These are phyloP conservation scores for Rutstroemia sp. DNA, from an alignment of 2,329 filamentous ascomycete species.

Conservation along the genomic window DNA sequence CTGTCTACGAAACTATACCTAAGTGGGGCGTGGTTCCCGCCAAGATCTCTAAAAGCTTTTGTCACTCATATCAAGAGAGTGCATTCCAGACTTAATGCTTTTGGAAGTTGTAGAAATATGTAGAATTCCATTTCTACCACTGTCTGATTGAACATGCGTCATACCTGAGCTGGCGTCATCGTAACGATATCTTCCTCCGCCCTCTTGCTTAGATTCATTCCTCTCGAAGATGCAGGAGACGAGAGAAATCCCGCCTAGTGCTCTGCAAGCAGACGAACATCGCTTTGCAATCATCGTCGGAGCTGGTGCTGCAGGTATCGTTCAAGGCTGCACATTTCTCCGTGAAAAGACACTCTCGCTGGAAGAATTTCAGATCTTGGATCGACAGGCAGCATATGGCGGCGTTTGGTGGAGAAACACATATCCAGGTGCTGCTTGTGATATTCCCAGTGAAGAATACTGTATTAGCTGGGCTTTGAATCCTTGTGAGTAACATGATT, in stretches of 20 bases:
- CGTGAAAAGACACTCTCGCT: background rate
- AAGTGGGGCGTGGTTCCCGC: too few species aligned
- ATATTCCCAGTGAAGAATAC: slow-evolving; percentile 1
- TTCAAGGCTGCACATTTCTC: slow-evolving; percentile 4
- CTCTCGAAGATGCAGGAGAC: background rate
- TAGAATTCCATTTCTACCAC: too few species aligned
- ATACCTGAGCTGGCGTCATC: too few species aligned
- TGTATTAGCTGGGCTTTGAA: background rate
- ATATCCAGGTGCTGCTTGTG: slow-evolving; percentile 2
- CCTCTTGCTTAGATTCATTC: background rate
- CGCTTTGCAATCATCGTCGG: background rate
- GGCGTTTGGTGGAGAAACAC: slow-evolving; percentile 1
- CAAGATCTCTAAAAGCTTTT: too few species aligned
- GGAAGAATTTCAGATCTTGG: slow-evolving; percentile 1
- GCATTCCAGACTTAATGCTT: too few species aligned
- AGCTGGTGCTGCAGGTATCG: slow-evolving; percentile 1
- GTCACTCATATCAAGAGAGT: too few species aligned
- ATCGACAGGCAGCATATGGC: background rate
- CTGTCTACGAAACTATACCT: too few species aligned
- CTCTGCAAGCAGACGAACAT: background rate
- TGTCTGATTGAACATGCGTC: too few species aligned
- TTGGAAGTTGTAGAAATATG: too few species aligned
- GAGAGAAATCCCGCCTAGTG: background rate
- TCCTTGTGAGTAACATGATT: background rate
- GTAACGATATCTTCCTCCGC: background rate